phyloP scores from a whole-genome alignment of 495 filamentous ascomycete species.

The Xylaria castorea region DNA sequence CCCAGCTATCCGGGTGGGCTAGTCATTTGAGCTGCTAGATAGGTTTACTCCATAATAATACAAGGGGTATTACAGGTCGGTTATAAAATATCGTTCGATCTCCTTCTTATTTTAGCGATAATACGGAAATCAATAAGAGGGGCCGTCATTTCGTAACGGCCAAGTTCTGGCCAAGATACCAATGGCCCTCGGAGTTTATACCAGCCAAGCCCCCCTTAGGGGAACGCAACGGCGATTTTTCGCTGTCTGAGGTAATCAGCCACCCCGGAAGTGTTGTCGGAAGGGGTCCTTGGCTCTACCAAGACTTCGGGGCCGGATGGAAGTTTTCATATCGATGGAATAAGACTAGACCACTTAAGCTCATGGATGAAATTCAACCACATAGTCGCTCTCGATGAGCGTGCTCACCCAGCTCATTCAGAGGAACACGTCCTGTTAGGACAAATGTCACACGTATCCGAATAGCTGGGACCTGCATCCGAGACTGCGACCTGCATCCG shows the following conservation, averaged over 20 bases:
- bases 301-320: conserved; percentile 10
- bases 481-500: too few species aligned
- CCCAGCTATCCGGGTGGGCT: not conserved
- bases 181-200: not conserved
- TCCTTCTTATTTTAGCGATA: not conserved
- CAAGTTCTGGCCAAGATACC: conserved; percentile 16
- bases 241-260: not conserved
- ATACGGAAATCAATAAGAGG: not conserved
- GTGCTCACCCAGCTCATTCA: not conserved
- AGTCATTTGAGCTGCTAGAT: not conserved
- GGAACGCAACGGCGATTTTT: not conserved
- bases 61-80: conserved; percentile 2
- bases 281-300: conserved; percentile 22
- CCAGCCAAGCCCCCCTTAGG: conserved; percentile 11
- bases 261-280: conserved; percentile 9
- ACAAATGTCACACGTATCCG: too few species aligned
- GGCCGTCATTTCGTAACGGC: conserved; percentile 21
- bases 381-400: not conserved
- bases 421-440: not conserved
- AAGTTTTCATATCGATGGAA: not conserved
- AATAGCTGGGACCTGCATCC: too few species aligned
- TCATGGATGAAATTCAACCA: not conserved
- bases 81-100: conserved; percentile 12
- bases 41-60: not conserved
- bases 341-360: conserved; percentile 4